These are phyloP conservation scores for Athelia psychrophila DNA, from an alignment of 1,284 basidiomycete species.

Conservation along the genomic window DNA sequence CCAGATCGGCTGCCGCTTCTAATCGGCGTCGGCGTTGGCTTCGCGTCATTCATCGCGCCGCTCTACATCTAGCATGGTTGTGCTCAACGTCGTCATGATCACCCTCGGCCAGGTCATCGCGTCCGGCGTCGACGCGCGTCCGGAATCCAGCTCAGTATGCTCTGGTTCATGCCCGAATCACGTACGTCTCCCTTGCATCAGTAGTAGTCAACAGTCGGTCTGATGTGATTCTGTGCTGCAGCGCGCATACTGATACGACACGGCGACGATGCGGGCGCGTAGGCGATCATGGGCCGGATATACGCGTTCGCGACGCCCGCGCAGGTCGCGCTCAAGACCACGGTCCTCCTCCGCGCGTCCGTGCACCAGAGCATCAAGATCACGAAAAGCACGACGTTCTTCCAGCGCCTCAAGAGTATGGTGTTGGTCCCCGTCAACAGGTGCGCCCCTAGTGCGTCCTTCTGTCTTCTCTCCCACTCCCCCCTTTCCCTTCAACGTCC, in stretches of 20 bases:
- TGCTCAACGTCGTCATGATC: constrained; percentile 65
- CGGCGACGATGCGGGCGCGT: constrained; percentile 47
- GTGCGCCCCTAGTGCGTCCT: constrained; percentile 62
- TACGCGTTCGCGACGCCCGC: constrained; percentile 63
- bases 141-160: constrained; percentile 54
- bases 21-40: constrained; percentile 66
- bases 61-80: constrained; percentile 83
- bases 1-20: too few species aligned
- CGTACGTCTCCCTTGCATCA: constrained; percentile 35
- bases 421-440: constrained; percentile 58
- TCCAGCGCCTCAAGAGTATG: constrained; percentile 54
- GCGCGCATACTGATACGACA: constrained; percentile 70
- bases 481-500: too few species aligned
- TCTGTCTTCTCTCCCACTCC: constrained; percentile 1
- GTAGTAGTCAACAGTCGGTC: constrained; percentile 16
- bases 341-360: constrained; percentile 54
- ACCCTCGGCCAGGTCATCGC: constrained; percentile 72
- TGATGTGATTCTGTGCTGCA: constrained; percentile 19
- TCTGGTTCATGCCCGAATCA: constrained; percentile 75
- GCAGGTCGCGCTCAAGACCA: constrained; percentile 69
- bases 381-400: constrained; percentile 57
- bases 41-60: constrained; percentile 78
- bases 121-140: constrained; percentile 76
- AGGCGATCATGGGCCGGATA: constrained; percentile 56
- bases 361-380: constrained; percentile 66